Evolutionary conservation across 2,329 filamentous ascomycete species (phyloP).

Genomic region (Penicillium occitanis): DNA sequence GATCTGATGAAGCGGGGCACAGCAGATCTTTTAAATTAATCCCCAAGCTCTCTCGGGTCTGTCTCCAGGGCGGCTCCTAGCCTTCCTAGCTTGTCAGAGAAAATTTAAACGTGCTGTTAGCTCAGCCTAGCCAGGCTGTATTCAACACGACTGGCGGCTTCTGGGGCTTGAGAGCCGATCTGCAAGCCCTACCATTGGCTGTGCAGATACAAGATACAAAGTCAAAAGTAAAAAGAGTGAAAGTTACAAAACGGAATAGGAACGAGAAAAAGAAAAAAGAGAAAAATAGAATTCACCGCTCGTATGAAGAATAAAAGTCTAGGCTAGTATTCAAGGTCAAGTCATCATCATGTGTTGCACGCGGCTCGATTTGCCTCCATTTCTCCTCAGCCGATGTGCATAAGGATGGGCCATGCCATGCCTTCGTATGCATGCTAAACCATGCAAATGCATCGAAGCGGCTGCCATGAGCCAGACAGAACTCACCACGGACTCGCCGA

Average conservation of each 20-base stretch:
- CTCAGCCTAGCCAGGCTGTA: slow-evolving; percentile 2
- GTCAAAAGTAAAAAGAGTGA: background rate
- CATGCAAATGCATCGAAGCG: slow-evolving; percentile 13
- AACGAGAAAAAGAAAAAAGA: background rate
- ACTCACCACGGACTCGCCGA: slow-evolving; percentile 14
- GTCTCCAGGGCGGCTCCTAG: background rate
- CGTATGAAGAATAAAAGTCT: background rate
- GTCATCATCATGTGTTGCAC: slow-evolving; percentile 7
- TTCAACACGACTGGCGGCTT: slow-evolving; percentile 10
- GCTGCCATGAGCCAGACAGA: slow-evolving; percentile 10
- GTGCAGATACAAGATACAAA: background rate
- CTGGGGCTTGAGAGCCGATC: slow-evolving; percentile 12
- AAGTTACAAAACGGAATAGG: background rate
- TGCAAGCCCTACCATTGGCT: slow-evolving; percentile 6
- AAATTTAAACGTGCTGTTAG: slow-evolving; percentile 6
- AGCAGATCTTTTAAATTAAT: slow-evolving; percentile 12
- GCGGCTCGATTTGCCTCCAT: slow-evolving; percentile 12
- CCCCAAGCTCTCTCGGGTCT: background rate
- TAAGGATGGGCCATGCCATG: background rate
- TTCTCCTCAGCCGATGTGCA: slow-evolving; percentile 9
- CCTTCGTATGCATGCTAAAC: background rate
- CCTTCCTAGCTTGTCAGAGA: background rate
- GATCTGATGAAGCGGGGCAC: slow-evolving; percentile 2
- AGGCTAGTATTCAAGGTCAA: background rate
- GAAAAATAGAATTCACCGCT: background rate